Conservation (phyloP, 23 red algal species). For the Rhodosorus marinus region DNA sequence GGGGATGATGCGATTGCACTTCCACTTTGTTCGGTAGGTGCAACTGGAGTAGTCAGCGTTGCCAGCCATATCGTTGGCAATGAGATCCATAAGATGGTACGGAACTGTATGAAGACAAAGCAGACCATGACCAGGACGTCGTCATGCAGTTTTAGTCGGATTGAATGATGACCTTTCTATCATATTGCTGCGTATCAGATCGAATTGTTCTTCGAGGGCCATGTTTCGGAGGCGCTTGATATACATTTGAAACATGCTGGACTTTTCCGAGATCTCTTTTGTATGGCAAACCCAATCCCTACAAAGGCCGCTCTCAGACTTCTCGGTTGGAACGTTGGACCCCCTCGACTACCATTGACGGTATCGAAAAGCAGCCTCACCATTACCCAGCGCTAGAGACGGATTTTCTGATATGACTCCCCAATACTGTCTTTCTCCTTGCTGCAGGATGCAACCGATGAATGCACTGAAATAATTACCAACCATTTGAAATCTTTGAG, state of each 20-base stretch:
- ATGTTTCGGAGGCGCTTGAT: slow-evolving; percentile 25
- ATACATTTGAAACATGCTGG: slow-evolving; percentile 67
- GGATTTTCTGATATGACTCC: no score
- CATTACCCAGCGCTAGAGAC: no score
- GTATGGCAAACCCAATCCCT: slow-evolving; percentile 97
- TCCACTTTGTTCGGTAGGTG: slow-evolving; percentile 71
- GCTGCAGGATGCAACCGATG: no score
- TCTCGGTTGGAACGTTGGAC: slow-evolving; percentile 80
- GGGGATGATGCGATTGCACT: slow-evolving; percentile 88
- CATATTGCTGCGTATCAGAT: no score
- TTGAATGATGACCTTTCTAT: no score
- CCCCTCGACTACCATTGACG: slow-evolving; percentile 58
- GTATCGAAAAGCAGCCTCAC: no score
- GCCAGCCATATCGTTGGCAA: slow-evolving; percentile 86
- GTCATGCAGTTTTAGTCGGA: no score
- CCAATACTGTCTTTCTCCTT: no score
- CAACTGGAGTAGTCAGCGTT: slow-evolving; percentile 67
- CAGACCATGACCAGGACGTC: no score
- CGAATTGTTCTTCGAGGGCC: no score
- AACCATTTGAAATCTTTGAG: no score
- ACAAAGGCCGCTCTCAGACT: slow-evolving; percentile 80
- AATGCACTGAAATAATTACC: no score
- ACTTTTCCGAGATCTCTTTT: slow-evolving; percentile 81
- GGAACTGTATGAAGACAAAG: slow-evolving; percentile 11
- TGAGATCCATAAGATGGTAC: slow-evolving; percentile 55